phyloP scores from a whole-genome alignment of 768 basidiomycete genomes.

The Termitomyces sp. region DNA sequence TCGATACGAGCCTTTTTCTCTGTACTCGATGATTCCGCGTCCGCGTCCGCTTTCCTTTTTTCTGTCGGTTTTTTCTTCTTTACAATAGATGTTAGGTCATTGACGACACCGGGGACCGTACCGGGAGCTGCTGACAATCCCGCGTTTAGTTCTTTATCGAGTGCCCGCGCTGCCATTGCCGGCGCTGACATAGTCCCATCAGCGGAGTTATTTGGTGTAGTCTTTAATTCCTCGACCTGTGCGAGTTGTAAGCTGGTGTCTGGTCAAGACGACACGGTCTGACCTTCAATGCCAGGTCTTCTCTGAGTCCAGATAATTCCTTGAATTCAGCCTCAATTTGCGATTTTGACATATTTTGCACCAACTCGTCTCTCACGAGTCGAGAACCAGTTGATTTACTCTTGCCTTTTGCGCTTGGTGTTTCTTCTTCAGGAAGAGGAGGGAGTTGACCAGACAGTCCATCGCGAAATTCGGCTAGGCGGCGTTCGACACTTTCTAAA shows the following conservation, averaged over 20 bases:
- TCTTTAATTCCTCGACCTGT: constrained; percentile 91
- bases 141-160: constrained; percentile 66
- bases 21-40: constrained; percentile 35
- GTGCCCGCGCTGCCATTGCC: constrained; percentile 60
- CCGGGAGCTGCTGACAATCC: constrained; percentile 27
- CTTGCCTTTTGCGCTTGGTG: constrained; percentile 56
- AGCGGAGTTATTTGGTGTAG: constrained; percentile 57
- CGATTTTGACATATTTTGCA: constrained; percentile 62
- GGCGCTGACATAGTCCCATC: constrained; percentile 47
- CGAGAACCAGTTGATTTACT: constrained; percentile 53
- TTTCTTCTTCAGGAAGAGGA: constrained; percentile 22
- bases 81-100: constrained; percentile 82
- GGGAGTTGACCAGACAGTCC: constrained; percentile 34
- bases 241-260: background rate
- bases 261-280: background rate
- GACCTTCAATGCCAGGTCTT: constrained; percentile 84
- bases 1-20: constrained; percentile 69
- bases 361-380: constrained; percentile 45
- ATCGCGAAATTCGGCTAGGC: constrained; percentile 55
- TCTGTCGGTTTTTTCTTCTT: constrained; percentile 64
- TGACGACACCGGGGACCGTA: constrained; percentile 42
- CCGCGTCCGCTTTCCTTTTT: constrained; percentile 73
- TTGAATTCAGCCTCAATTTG: constrained; percentile 77
- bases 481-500: constrained; percentile 66
- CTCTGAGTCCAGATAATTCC: constrained; percentile 68